A percentile compares a stretch with the other conserved stretches of the same genome.
phyloP scores from a whole-genome alignment of 164 flowering plant species.

The Annona cherimola region DNA sequence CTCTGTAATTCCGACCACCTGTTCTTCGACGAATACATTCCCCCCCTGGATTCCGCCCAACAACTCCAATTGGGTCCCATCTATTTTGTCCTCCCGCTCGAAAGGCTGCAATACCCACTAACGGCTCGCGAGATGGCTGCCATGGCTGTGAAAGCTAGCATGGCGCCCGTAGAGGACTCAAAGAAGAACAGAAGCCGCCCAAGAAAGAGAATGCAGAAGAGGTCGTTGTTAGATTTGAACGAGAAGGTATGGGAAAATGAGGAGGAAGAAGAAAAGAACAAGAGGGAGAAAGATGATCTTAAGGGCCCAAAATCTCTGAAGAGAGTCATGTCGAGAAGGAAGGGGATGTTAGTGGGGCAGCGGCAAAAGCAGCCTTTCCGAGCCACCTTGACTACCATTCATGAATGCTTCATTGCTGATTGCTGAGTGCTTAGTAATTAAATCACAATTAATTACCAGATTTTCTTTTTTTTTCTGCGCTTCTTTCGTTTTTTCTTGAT shows the following conservation, averaged over 20 bases:
- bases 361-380: constrained; percentile 44
- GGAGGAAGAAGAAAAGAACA: neutral
- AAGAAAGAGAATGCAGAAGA: constrained; percentile 4
- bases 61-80: constrained; percentile 36
- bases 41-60: constrained; percentile 25
- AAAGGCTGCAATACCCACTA: constrained; percentile 29
- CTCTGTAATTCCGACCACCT: constrained; percentile 50
- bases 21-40: constrained; percentile 40
- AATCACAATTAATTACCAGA: too few relatives aligned
- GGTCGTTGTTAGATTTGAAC: constrained; percentile 10
- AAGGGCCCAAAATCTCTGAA: constrained; percentile 32
- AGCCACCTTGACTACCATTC: constrained; percentile 43
- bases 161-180: constrained; percentile 16
- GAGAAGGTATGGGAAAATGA: neutral
- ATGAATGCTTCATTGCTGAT: constrained; percentile 37
- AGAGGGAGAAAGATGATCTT: neutral
- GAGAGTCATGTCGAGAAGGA: too few relatives aligned
- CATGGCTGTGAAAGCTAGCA: constrained; percentile 57
- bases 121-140: constrained; percentile 61
- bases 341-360: constrained; percentile 39
- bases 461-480: too few relatives aligned
- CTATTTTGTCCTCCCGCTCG: constrained; percentile 42
- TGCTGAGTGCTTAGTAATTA: too few relatives aligned
- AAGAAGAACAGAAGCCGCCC: neutral
- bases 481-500: too few relatives aligned